Percentiles rank a stretch among this genome's conserved stretches.
phyloP scores from a whole-genome alignment of 306 rosid genomes.

The Luffa aegyptiaca region DNA sequence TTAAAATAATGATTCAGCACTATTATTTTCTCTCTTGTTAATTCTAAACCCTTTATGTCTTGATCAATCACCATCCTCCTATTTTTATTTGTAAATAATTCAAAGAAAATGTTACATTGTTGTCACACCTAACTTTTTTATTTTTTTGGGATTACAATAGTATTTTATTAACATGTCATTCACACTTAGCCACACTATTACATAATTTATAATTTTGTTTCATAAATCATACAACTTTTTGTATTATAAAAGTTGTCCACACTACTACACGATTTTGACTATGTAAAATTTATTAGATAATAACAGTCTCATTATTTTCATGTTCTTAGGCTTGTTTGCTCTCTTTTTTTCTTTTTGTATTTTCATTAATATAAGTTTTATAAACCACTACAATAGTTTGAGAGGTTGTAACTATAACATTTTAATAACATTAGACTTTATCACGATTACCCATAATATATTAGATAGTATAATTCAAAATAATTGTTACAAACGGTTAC shows the following conservation, averaged over 20 bases:
- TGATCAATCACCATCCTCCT: slow-evolving; percentile 52
- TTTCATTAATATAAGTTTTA: background rate
- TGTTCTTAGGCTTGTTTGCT: no score
- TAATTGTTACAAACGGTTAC: background rate
- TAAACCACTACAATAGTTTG: background rate
- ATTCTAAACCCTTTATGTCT: slow-evolving; percentile 58
- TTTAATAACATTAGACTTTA: background rate
- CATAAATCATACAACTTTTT: background rate
- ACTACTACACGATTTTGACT: no score
- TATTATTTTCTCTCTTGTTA: slow-evolving; percentile 26
- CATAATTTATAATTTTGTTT: background rate
- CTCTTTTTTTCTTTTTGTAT: background rate
- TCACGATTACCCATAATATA: background rate
- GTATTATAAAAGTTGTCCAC: no score
- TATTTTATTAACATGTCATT: background rate
- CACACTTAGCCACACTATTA: background rate
- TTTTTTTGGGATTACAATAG: background rate
- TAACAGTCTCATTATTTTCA: background rate
- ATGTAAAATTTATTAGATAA: background rate
- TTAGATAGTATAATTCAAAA: background rate
- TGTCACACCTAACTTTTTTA: slow-evolving; percentile 50
- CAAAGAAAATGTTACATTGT: slow-evolving; percentile 10
- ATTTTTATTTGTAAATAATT: slow-evolving; percentile 9
- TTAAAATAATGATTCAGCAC: background rate
- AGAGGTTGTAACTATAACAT: no score